Conservation (phyloP, 2,329 filamentous ascomycete genomes). For the Neonectria ditissima region DNA sequence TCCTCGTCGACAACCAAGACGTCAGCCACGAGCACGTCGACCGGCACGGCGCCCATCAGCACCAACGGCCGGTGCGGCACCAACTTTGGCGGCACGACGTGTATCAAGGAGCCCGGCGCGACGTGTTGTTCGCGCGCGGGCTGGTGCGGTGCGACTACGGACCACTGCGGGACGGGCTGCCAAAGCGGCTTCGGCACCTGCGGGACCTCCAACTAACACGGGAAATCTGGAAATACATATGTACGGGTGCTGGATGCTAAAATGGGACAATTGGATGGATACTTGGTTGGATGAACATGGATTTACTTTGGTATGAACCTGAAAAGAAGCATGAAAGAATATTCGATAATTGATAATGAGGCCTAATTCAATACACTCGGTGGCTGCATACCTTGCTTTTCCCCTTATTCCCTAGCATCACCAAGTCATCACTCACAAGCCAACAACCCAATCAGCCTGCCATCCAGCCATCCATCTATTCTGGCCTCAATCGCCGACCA, state of each 20-base stretch:
- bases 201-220: constrained; percentile 12
- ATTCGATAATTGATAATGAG: constrained; percentile 6
- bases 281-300: neutral
- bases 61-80: constrained; percentile 46
- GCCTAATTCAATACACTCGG: neutral
- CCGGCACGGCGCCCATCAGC: constrained; percentile 16
- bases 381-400: neutral
- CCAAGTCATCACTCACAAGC: too few relatives aligned
- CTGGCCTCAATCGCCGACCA: neutral
- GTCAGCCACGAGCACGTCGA: constrained; percentile 19
- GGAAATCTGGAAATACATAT: neutral
- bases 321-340: neutral
- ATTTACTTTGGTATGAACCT: neutral
- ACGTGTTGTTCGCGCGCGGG: constrained; percentile 47
- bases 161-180: constrained; percentile 55
- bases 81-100: constrained; percentile 39
- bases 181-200: constrained; percentile 50
- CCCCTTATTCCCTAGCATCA: too few relatives aligned
- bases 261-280: neutral
- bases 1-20: constrained; percentile 15
- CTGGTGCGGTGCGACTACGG: constrained; percentile 54
- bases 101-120: constrained; percentile 37
- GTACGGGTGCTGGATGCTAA: neutral
- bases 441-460: too few relatives aligned
- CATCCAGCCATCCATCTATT: too few relatives aligned